Base-by-base conservation (phyloP, 1,139 yeast genomes). In the Eremothecium coryli region DNA sequence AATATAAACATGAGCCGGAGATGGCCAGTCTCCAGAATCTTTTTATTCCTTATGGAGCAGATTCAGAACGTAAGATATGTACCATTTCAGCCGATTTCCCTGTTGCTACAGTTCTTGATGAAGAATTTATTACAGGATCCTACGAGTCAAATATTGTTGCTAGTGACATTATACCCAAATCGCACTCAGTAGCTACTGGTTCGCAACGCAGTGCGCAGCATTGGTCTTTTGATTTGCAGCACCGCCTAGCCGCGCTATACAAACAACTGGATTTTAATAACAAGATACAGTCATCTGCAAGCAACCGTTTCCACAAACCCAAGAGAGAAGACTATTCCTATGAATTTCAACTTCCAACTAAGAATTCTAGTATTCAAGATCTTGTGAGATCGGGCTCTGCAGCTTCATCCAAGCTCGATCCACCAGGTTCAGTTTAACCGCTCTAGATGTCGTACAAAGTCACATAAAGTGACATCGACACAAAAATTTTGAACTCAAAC, bases 31-130 rank as follows among this genome's bases (percentile, higher is more conserved):
- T 58, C 22, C 58, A 60, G 7, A 53, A 54, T 12, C 51, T 77
- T 12, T 49, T 62, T 23, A 65, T 81, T 2, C 77, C 79, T 0
- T 38, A 43, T 8, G 71, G 69, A 0, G 61, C 68, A 59, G 85
- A 76, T 42, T 58, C 73, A 3, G 62, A 68, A 64, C 60, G 62
- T 15, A 69, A 72, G 42, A 73, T 76, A 16, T 46, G 58, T 11
- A 58, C 75, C 0, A 44, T 73, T 18, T 65, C 70, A 35, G 65
- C 58, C 6, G 33, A 29, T 5, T 39, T 36, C 22, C 38, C 38
- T 9, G 32, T 35, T 8, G 15, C 18, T n/a, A 17, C 24, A 26
- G 31, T 32, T 20, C 18, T 38, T 4, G 31, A 36, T 4, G 36
- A 35, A n/a, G 31, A 32, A 4, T 40, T 40, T 32, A 39, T 40